Base-by-base conservation (phyloP, 129 eudicot genomes). In the Lactuca sativa region DNA sequence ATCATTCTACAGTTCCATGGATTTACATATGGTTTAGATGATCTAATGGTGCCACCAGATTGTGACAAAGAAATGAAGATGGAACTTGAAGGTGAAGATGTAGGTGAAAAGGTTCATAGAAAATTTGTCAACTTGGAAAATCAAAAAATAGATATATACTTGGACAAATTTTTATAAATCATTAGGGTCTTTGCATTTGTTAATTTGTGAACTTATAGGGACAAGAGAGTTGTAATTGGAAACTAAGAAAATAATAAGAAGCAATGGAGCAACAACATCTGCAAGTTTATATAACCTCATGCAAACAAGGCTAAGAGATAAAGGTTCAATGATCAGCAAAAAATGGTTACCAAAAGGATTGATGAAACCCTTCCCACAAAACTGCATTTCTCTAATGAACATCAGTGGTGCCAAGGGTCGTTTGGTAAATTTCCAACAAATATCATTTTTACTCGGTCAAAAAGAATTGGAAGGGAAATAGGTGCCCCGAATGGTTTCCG, bases 351-450 rank as follows among this genome's bases (percentile, higher is more conserved):
- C 86, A 31, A 78, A 74, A 57, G 96, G 95, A 33, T 74, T 93
- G 59, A 40, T 81, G 51, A 93, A 93, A 64, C 92, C 95, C 18
- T 93, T 93, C 74, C 98, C 96, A 31, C 80, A 81, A 80, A 89
- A 93, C 76, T 89, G 97, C 80, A 88, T 93, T 57, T 83, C 97
- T 15, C 90, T 83, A 14, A 93, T 93, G 98, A 93, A 97, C 4
- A 90, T 91, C 38, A 89, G 90, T 74, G 98, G 98, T 63, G 98
- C 97, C n/a, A 93, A 93, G 84, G 98, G 98, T 48, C 86, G 98
- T 72, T 77, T 95, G 69, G 96, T 93, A 64, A 93, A 93, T 78
- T 93, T 93, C 82, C 99, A 93, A 76, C 97, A 93, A 84, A 93
- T 93, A 68, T 93, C 99, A 30, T 87, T 90, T 64, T 82, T 79